Conservation (phyloP, 106 monocot genomes). For the Allium cepa region DNA sequence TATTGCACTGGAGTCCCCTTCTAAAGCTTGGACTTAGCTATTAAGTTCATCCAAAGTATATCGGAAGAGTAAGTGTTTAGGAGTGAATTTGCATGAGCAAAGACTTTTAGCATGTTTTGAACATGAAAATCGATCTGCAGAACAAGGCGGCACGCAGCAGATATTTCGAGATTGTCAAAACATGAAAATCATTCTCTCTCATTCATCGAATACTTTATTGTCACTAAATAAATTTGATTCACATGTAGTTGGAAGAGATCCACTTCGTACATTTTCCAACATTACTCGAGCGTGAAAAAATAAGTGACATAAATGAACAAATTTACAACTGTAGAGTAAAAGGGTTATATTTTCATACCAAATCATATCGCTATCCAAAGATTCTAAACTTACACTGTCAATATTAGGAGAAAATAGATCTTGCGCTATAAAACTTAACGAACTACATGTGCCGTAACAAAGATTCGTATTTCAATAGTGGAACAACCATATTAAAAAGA, state of each 20-base stretch:
- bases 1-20: constrained; percentile 48
- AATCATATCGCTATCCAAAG: no score
- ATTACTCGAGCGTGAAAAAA: constrained; percentile 50
- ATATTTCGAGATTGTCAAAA: constrained; percentile 88
- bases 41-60: constrained; percentile 52
- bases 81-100: constrained; percentile 59
- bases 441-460: no score
- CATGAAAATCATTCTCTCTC: constrained; percentile 83
- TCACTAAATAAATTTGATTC: constrained; percentile 39
- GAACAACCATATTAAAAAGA: no score
- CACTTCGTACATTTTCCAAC: constrained; percentile 61
- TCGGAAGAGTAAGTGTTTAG: constrained; percentile 41
- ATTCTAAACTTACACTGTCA: no score
- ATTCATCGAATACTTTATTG: constrained; percentile 38
- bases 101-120: constrained; percentile 53
- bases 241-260: constrained; percentile 10
- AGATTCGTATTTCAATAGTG: no score
- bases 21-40: constrained; percentile 62
- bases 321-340: no score
- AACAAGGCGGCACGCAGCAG: constrained; percentile 69
- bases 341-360: no score
- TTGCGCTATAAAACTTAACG: no score
- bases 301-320: no score
- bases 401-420: no score
- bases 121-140: constrained; percentile 64